These are phyloP conservation scores for Solanum appendiculatum DNA, from an alignment of 257 asterid genomes.

Conservation along the genomic window DNA sequence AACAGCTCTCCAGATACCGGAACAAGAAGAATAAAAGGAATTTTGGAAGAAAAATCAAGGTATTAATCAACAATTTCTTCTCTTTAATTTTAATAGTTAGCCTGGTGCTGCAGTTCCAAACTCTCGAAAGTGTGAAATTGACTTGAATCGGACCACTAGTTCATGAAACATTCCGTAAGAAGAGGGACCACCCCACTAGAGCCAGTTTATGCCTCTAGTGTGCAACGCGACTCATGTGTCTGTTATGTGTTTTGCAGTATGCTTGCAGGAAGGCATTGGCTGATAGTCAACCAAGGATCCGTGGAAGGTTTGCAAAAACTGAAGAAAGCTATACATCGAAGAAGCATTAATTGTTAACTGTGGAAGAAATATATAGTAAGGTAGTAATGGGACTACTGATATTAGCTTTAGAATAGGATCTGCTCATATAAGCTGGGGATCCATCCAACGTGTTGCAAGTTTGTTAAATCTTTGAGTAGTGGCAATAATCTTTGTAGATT, in stretches of 20 bases:
- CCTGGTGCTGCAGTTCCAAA: background rate
- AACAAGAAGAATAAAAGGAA: slow-evolving; percentile 80
- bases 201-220: background rate
- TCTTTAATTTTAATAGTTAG: background rate
- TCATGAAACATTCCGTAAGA: background rate
- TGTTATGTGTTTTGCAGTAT: slow-evolving; percentile 31
- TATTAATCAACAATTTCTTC: background rate
- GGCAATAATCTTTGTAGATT: slow-evolving; percentile 5
- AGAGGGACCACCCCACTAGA: background rate
- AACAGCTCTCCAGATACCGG: slow-evolving; percentile 78
- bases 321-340: slow-evolving; percentile 37
- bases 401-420: slow-evolving; percentile 3
- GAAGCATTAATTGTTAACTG: slow-evolving; percentile 22
- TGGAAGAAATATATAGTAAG: background rate
- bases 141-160: background rate
- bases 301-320: slow-evolving; percentile 83
- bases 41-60: slow-evolving; percentile 91
- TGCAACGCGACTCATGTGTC: background rate
- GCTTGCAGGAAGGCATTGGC: slow-evolving; percentile 98
- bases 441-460: background rate
- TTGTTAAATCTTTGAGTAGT: background rate
- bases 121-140: background rate
- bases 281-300: slow-evolving; percentile 84
- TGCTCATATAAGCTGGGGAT: slow-evolving; percentile 3
- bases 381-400: background rate